Evolutionary conservation across 1,284 basidiomycete species (phyloP), one percentile per base, ranked within the genome.

Genomic region (Trichosporon sp.): DNA sequence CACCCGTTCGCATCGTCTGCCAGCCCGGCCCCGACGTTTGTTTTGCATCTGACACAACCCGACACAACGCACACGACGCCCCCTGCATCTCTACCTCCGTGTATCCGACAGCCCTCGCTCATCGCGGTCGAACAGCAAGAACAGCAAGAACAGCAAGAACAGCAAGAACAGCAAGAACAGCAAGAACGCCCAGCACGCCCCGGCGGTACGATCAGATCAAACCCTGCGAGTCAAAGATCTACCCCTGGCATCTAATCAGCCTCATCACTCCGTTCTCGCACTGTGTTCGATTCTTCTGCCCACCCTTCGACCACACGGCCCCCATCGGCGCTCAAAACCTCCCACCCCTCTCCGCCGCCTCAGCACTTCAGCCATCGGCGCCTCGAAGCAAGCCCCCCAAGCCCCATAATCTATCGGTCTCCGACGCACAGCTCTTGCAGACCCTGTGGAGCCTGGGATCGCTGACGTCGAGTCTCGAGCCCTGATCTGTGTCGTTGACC

Each of bases 221-320:
- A 63, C 59, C 59, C 59, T 63, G 59, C 59, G 37, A 63, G 59
- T n/a, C 31, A 21, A 21, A 63, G 59, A 63, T 63, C 59, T 6
- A 37, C 59, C 59, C 59, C 59, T 63, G 59, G 59, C 59, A n/a
- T n/a, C 59, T 35, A 63, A 35, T 35, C 59, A 63, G 59, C 59
- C 59, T 63, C 59, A 63, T 63, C 59, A 63, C 37, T 16, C 59
- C 6, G 32, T 4, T 63, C 31, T 63, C 32, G 59, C 32, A 35
- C 59, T 63, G 59, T 63, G 31, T n/a, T 35, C 32, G 14, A 32
- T n/a, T 35, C 31, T 63, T 32, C 59, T 63, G 32, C 59, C 31
- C 31, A 35, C 16, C 59, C 59, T n/a, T 37, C 31, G 31, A 10
- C 31, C 14, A 37, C 32, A 63, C 31, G 59, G 16, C 16, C 10